Evolutionary conservation across 805 yeast genomes (phyloP), one percentile per base, ranked within the genome.

Genomic region (Candida anglica): DNA sequence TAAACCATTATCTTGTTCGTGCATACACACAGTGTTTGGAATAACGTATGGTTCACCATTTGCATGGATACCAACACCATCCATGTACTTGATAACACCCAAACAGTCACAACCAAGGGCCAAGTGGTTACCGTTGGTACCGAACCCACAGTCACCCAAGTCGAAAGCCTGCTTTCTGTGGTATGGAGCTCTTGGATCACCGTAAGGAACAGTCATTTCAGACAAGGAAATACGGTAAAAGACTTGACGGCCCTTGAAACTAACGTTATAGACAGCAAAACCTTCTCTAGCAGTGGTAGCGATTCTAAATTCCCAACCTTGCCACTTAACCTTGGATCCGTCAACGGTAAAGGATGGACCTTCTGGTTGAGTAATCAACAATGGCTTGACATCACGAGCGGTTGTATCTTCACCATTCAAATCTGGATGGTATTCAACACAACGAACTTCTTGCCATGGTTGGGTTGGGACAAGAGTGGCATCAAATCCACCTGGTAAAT

Each of bases 151-250:
- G 60, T 85, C 93, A 56, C 93, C 93, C 52, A 84, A 70, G 60
- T 84, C 93, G 47, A 84, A 84, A 21, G 93, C 93, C 66, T 82
- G 89, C 66, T 85, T 84, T 72, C 91, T 75, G 63, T 82, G 88
- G 66, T 71, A 80, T 43, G 93, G 93, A 40, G 60, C 57, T 60
- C 91, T 73, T 51, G 89, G 87, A 56, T 84, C 91, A 56, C 86
- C 89, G 53, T 85, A 84, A 21, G 93, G 93, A 43, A 85, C 94
- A 26, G 91, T 83, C 94, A 85, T 84, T 62, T 84, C 94, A 36
- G 84, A 76, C 46, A 83, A 62, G 2, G 88, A 72, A 30, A 82
- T 58, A 64, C 93, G 72, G 71, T 84, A 83, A 52, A 83, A 74
- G 28, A 78, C 63, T 31, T 83, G 80, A 61, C 93, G 77, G 33